Evolutionary conservation across 192 early-diverging fungal genomes (phyloP).

Genomic region (Kappamyces sp.): DNA sequence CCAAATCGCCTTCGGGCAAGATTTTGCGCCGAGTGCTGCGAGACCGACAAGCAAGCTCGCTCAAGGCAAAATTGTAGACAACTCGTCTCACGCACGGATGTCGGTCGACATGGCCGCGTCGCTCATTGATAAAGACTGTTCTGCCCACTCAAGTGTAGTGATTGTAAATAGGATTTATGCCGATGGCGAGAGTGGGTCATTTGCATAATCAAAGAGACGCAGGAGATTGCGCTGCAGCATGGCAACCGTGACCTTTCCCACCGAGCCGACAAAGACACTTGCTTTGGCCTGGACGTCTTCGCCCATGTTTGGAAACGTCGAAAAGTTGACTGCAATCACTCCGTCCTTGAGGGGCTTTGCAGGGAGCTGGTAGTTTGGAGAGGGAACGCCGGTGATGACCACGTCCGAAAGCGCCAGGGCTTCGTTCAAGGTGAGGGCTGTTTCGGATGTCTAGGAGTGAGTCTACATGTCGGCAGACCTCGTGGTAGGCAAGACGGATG

Average conservation of each 20-base stretch:
- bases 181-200: too few relatives aligned
- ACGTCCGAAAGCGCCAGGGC: constrained; percentile 85
- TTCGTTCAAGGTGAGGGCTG: constrained; percentile 65
- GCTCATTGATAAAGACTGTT: too few relatives aligned
- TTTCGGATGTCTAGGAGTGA: constrained; percentile 59
- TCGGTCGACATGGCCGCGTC: too few relatives aligned
- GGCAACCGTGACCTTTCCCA: constrained; percentile 97
- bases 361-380: constrained; percentile 79
- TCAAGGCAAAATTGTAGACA: too few relatives aligned
- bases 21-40: constrained; percentile 72
- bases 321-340: constrained; percentile 96
- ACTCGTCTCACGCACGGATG: too few relatives aligned
- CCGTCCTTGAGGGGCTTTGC: constrained; percentile 89
- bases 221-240: constrained; percentile 97
- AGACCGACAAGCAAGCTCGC: not conserved
- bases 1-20: constrained; percentile 76
- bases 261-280: constrained; percentile 89
- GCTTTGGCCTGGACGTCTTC: constrained; percentile 83
- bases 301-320: constrained; percentile 91
- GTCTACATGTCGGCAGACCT: constrained; percentile 26
- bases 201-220: constrained; percentile 52
- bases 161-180: too few relatives aligned
- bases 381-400: constrained; percentile 96
- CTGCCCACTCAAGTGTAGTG: too few relatives aligned
- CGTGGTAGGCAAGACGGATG: constrained; percentile 38